Percentiles rank a stretch among this genome's conserved stretches.
Evolutionary conservation across 2,329 filamentous ascomycete species (phyloP).

Genomic region (Clonostachys rosea): DNA sequence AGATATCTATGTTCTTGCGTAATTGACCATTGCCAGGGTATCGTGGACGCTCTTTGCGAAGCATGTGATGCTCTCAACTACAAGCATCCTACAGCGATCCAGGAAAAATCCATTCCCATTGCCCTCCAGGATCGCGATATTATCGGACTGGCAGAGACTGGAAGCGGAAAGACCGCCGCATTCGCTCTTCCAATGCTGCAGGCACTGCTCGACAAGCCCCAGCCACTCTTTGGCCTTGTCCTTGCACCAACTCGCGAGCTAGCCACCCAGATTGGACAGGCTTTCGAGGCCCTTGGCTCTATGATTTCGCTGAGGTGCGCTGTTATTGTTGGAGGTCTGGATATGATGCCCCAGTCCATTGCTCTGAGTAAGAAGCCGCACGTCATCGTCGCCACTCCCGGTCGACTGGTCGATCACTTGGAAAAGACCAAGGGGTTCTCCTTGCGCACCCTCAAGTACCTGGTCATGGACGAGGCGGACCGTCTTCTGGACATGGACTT

Average conservation of each 20-base stretch:
- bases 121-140: slow-evolving; percentile 80
- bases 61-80: slow-evolving; percentile 80
- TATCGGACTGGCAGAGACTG: slow-evolving; percentile 92
- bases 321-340: slow-evolving; percentile 87
- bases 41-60: slow-evolving; percentile 84
- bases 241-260: slow-evolving; percentile 91
- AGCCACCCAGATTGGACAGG: slow-evolving; percentile 83
- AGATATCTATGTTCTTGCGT: too few relatives aligned
- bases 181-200: slow-evolving; percentile 93
- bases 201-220: slow-evolving; percentile 81
- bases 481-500: slow-evolving; percentile 91
- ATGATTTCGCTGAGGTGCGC: slow-evolving; percentile 84
- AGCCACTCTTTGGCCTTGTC: slow-evolving; percentile 81
- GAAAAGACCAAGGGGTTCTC: slow-evolving; percentile 98
- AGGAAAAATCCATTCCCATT: slow-evolving; percentile 75
- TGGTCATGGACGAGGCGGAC: slow-evolving; percentile 96
- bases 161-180: slow-evolving; percentile 91
- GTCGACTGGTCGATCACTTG: slow-evolving; percentile 82
- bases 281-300: slow-evolving; percentile 82
- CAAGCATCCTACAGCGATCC: slow-evolving; percentile 84
- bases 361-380: slow-evolving; percentile 95
- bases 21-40: slow-evolving; percentile 46
- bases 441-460: slow-evolving; percentile 73
- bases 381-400: slow-evolving; percentile 87
- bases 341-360: slow-evolving; percentile 90